phyloP scores from a whole-genome alignment of 2,329 filamentous ascomycete species.

The Aspergillus pseudotamarii region DNA sequence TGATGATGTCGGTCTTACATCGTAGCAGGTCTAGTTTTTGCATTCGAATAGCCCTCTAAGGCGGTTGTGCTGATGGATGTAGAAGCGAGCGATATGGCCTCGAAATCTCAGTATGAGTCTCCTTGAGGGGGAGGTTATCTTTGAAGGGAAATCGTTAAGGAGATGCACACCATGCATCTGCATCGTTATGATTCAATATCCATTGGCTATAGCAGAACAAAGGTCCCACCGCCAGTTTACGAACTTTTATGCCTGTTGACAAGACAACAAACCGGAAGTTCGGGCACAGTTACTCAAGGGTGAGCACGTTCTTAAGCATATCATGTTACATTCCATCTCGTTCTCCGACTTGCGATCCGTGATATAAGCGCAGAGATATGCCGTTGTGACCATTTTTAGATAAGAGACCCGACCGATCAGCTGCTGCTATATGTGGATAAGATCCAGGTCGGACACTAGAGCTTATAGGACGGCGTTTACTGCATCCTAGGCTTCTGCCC shows the following conservation, averaged over 20 bases:
- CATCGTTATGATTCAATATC: too few species aligned
- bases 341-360: too few species aligned
- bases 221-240: too few species aligned
- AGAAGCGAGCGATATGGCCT: slow-evolving; percentile 6
- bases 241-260: too few species aligned
- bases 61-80: slow-evolving; percentile 8
- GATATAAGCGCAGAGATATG: slow-evolving; percentile 5
- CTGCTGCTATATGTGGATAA: too few species aligned
- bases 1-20: slow-evolving; percentile 9
- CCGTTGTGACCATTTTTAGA: background rate
- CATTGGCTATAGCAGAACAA: too few species aligned
- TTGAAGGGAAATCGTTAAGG: slow-evolving; percentile 8
- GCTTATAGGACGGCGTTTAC: background rate
- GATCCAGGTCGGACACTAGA: too few species aligned
- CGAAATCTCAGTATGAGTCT: slow-evolving; percentile 2
- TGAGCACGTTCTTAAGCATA: too few species aligned
- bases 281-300: too few species aligned
- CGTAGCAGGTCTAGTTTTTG: slow-evolving; percentile 7
- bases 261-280: too few species aligned
- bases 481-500: background rate
- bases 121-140: slow-evolving; percentile 6
- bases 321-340: too few species aligned
- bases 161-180: slow-evolving; percentile 9
- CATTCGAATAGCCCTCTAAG: background rate
- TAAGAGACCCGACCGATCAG: too few species aligned